Evolutionary conservation across 176 grass and related monocot species (phyloP).

Genomic region (Oryza nivara): DNA sequence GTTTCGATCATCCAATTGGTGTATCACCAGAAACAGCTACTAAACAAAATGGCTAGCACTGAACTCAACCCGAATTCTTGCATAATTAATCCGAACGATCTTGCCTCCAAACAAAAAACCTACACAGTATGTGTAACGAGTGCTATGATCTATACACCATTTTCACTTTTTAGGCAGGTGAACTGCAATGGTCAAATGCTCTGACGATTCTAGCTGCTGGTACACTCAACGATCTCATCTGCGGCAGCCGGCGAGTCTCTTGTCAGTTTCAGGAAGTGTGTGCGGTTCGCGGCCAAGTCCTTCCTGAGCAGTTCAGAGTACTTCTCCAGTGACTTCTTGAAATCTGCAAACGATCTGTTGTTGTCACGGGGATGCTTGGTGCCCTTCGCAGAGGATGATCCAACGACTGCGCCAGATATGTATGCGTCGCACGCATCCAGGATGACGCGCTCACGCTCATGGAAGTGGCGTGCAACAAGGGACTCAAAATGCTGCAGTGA

Average conservation of each 20-base stretch:
- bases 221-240: constrained; percentile 39
- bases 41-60: constrained; percentile 11
- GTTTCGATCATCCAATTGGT: background rate
- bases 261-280: constrained; percentile 22
- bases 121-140: background rate
- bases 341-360: constrained; percentile 56
- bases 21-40: constrained; percentile 11
- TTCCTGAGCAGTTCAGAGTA: constrained; percentile 45
- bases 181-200: constrained; percentile 26
- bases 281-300: constrained; percentile 47
- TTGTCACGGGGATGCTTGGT: constrained; percentile 23
- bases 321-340: constrained; percentile 43
- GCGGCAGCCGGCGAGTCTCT: background rate
- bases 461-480: constrained; percentile 54
- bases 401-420: constrained; percentile 52
- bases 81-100: background rate
- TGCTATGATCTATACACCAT: constrained; percentile 6
- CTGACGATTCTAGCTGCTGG: constrained; percentile 22
- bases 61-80: background rate
- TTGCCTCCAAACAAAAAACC: constrained; percentile 2
- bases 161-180: constrained; percentile 18
- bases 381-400: constrained; percentile 30
- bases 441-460: constrained; percentile 34
- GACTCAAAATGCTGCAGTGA: constrained; percentile 63
- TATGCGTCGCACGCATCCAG: constrained; percentile 54